Percentiles rank a stretch among this genome's conserved stretches.
Conservation (phyloP, 2,329 filamentous ascomycete species). For the Kalmusia sp. region DNA sequence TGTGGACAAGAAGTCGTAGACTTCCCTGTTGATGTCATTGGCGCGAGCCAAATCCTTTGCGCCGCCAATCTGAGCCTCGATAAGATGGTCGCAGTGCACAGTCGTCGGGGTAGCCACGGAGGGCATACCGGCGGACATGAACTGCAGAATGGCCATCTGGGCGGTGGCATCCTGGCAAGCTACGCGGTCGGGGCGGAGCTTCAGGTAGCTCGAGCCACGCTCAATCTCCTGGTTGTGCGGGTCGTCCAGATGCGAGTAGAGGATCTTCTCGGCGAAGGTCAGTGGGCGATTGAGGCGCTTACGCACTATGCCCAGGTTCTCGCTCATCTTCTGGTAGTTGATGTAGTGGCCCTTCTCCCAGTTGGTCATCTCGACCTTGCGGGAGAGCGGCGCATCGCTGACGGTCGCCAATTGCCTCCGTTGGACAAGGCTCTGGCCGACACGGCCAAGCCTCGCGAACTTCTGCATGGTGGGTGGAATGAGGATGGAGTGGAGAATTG, state of each 20-base stretch:
- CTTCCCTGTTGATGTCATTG: slow-evolving; percentile 95
- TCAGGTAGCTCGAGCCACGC: slow-evolving; percentile 94
- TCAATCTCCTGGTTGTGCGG: slow-evolving; percentile 95
- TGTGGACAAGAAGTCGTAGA: slow-evolving; percentile 94
- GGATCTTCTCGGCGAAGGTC: slow-evolving; percentile 96
- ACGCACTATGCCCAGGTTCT: slow-evolving; percentile 93
- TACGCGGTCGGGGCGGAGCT: slow-evolving; percentile 94
- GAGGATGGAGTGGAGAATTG: slow-evolving; percentile 48
- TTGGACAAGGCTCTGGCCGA: slow-evolving; percentile 70
- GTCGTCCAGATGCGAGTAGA: slow-evolving; percentile 98
- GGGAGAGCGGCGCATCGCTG: slow-evolving; percentile 83
- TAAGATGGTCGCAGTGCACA: slow-evolving; percentile 99
- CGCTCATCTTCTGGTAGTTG: slow-evolving; percentile 99
- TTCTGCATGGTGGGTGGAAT: slow-evolving; percentile 67
- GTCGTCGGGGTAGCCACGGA: slow-evolving; percentile 92
- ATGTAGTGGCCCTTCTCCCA: slow-evolving; percentile 96
- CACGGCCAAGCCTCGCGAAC: slow-evolving; percentile 73
- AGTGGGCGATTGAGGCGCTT: slow-evolving; percentile 89
- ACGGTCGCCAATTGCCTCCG: slow-evolving; percentile 79
- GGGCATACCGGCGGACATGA: slow-evolving; percentile 98
- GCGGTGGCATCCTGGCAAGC: slow-evolving; percentile 99
- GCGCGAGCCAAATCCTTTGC: slow-evolving; percentile 92
- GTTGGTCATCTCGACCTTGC: slow-evolving; percentile 98
- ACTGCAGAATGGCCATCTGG: slow-evolving; percentile 99
- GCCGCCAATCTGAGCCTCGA: slow-evolving; percentile 94